A percentile compares a stretch with the other conserved stretches of the same genome.
Conservation (phyloP, 371 early-diverging fungal genomes). For the Apophysomyces variabilis region DNA sequence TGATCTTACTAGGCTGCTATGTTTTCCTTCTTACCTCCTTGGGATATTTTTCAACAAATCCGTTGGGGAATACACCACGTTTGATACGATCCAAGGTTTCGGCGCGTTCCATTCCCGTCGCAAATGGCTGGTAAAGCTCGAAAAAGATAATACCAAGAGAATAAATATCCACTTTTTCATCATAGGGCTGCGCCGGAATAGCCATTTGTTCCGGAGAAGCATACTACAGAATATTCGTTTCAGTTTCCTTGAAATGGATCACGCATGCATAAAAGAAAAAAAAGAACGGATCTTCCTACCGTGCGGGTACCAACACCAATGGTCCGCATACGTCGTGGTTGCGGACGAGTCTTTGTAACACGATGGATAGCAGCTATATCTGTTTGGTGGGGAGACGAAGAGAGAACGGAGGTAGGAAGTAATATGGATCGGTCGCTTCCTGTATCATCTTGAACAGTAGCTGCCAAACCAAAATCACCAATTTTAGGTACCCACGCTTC, state of each 20-base stretch:
- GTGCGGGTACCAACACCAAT: slow-evolving; percentile 78
- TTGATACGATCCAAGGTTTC: slow-evolving; percentile 63
- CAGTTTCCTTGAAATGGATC: neutral
- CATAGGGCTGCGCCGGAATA: slow-evolving; percentile 55
- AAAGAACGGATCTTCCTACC: slow-evolving; percentile 28
- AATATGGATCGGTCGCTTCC: neutral
- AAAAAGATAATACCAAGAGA: slow-evolving; percentile 75
- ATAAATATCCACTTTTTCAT: slow-evolving; percentile 73
- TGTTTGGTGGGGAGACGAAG: slow-evolving; percentile 1
- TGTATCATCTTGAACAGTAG: slow-evolving; percentile 40
- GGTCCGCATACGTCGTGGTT: slow-evolving; percentile 39
- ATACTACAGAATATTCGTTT: slow-evolving; percentile 53
- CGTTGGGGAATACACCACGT: slow-evolving; percentile 70
- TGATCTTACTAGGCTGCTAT: neutral
- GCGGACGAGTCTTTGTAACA: slow-evolving; percentile 6
- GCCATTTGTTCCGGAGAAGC: slow-evolving; percentile 94
- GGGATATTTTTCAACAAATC: slow-evolving; percentile 77
- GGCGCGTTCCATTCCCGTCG: slow-evolving; percentile 71
- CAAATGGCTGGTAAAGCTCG: slow-evolving; percentile 70
- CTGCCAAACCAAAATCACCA: slow-evolving; percentile 90
- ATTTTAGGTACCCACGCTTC: slow-evolving; percentile 72
- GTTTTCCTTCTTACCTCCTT: slow-evolving; percentile 58
- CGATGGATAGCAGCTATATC: neutral
- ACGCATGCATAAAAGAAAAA: neutral
- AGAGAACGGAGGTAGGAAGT: slow-evolving; percentile 13